Evolutionary conservation across 176 grass and related monocot genomes (phyloP).

Genomic region (Cymbopogon citratus): DNA sequence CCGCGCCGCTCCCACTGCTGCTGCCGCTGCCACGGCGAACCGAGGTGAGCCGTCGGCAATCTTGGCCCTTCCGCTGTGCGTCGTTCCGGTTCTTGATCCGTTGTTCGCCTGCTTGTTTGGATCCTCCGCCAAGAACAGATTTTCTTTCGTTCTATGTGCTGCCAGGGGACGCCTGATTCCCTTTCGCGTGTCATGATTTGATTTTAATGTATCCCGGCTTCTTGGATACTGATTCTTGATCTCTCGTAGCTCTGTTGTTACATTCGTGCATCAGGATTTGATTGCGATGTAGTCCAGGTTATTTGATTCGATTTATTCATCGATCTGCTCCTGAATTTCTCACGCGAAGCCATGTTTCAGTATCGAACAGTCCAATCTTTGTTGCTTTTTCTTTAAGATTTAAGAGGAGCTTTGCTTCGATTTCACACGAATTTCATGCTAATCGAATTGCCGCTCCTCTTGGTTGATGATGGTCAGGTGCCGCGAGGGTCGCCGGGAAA

Average conservation of each 20-base stretch:
- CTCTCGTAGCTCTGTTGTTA: background rate
- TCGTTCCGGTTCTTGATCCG: background rate
- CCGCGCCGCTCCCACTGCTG: conserved; percentile 21
- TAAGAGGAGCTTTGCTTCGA: background rate
- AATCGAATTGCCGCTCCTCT: background rate
- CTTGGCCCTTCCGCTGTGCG: background rate
- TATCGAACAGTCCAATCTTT: background rate
- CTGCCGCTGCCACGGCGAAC: conserved; percentile 50
- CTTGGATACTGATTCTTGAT: background rate
- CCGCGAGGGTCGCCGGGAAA: conserved; percentile 26
- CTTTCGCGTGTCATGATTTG: background rate
- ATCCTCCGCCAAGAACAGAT: background rate
- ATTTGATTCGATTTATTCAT: background rate
- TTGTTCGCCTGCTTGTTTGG: background rate
- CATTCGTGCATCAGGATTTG: background rate
- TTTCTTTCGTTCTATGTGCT: background rate
- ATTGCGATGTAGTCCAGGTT: background rate
- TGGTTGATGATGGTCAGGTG: conserved; percentile 28
- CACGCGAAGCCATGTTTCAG: background rate
- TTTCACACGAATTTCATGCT: background rate
- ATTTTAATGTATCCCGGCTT: background rate
- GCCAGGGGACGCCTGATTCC: background rate
- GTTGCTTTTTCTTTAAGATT: background rate
- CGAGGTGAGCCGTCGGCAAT: conserved; percentile 15
- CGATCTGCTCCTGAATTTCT: background rate